These are phyloP conservation scores for Eucalyptus cloeziana DNA, from an alignment of 345 rosid genomes.

Conservation along the genomic window DNA sequence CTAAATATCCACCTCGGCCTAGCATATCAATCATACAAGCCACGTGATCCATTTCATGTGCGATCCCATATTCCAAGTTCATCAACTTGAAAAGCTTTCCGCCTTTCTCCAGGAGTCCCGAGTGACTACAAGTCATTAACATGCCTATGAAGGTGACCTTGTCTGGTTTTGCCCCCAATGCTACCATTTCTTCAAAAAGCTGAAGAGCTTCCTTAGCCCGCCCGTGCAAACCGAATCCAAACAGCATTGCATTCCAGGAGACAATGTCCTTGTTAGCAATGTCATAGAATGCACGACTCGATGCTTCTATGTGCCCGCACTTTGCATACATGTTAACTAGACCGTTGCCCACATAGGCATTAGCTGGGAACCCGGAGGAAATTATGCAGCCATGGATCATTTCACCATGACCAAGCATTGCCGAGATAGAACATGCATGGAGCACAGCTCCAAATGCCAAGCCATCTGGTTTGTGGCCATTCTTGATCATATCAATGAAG, in stretches of 20 bases:
- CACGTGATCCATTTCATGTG: conserved; percentile 47
- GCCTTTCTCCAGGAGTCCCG: conserved; percentile 57
- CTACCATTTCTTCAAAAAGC: conserved; percentile 44
- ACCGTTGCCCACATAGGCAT: conserved; percentile 55
- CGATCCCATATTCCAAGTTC: conserved; percentile 23
- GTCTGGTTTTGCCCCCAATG: conserved; percentile 47
- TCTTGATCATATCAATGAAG: conserved; percentile 38
- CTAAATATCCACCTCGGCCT: conserved; percentile 51
- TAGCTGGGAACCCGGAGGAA: conserved; percentile 33
- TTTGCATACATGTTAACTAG: conserved; percentile 74
- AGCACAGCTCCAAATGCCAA: conserved; percentile 54
- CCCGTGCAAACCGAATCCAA: conserved; percentile 64
- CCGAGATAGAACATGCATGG: conserved; percentile 63
- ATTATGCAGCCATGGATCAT: conserved; percentile 64
- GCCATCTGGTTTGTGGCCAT: conserved; percentile 25
- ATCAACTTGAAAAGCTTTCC: conserved; percentile 26
- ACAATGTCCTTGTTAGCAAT: conserved; percentile 48
- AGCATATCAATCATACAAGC: conserved; percentile 76
- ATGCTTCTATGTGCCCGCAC: conserved; percentile 48
- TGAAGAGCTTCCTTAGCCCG: conserved; percentile 37
- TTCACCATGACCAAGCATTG: conserved; percentile 41
- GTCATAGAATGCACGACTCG: conserved; percentile 37
- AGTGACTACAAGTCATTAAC: conserved; percentile 71
- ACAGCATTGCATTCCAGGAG: conserved; percentile 70
- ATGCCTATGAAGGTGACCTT: conserved; percentile 67